Percentiles rank a stretch among this genome's conserved stretches.
Evolutionary conservation across 192 early-diverging fungal species (phyloP).

Genomic region (Chytriomyces sp.): DNA sequence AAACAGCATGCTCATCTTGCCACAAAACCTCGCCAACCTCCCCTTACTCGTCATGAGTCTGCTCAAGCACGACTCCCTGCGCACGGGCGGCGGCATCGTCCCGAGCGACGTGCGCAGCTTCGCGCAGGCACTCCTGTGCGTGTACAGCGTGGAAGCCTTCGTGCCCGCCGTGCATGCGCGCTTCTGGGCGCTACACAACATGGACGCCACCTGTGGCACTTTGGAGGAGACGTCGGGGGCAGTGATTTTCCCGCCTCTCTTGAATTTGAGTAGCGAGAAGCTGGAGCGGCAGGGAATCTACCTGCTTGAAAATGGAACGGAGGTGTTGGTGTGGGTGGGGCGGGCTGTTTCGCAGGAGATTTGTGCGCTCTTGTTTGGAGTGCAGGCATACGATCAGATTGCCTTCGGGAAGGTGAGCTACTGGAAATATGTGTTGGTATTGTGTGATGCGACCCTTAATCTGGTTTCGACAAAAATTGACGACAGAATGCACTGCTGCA

Average conservation of each 20-base stretch:
- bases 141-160: slow-evolving; percentile 77
- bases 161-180: slow-evolving; percentile 74
- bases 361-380: slow-evolving; percentile 74
- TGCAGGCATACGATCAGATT: slow-evolving; percentile 74
- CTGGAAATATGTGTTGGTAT: no score
- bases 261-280: slow-evolving; percentile 83
- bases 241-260: slow-evolving; percentile 71
- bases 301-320: slow-evolving; percentile 79
- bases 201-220: slow-evolving; percentile 55
- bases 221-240: slow-evolving; percentile 52
- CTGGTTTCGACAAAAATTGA: background rate
- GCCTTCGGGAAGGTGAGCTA: slow-evolving; percentile 74
- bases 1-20: slow-evolving; percentile 76
- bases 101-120: slow-evolving; percentile 81
- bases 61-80: slow-evolving; percentile 70
- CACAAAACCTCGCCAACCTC: slow-evolving; percentile 83
- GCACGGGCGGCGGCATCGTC: slow-evolving; percentile 42
- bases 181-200: slow-evolving; percentile 82
- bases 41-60: slow-evolving; percentile 80
- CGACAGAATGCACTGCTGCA: slow-evolving; percentile 65
- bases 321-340: slow-evolving; percentile 89
- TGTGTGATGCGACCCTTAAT: background rate
- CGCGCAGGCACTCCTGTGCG: slow-evolving; percentile 77
- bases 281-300: slow-evolving; percentile 85
- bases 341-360: slow-evolving; percentile 75